These are phyloP conservation scores for Barnettozyma vustinii DNA, from an alignment of 805 yeast species.

Conservation along the genomic window DNA sequence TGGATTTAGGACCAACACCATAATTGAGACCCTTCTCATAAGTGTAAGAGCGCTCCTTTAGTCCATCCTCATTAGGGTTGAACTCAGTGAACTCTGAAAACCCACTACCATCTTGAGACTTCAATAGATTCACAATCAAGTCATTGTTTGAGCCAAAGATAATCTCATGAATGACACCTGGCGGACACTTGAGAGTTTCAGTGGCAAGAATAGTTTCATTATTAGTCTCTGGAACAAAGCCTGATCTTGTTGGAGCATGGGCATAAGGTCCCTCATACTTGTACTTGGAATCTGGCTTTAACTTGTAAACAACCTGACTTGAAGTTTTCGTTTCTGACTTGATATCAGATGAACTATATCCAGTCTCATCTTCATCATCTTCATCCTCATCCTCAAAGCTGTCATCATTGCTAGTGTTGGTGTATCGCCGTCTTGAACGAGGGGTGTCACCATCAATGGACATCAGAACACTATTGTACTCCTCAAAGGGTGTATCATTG, in stretches of 20 bases:
- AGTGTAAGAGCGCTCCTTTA: conserved; percentile 46
- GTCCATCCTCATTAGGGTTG: conserved; percentile 33
- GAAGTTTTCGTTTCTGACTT: conserved; percentile 9
- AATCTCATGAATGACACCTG: conserved; percentile 67
- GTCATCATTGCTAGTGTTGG: conserved; percentile 23
- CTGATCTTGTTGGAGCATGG: conserved; percentile 53
- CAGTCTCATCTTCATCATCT: conserved; percentile 1
- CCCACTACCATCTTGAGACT: conserved; percentile 32
- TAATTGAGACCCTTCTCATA: conserved; percentile 74
- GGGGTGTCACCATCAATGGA: conserved; percentile 39
- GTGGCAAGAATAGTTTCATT: conserved; percentile 50
- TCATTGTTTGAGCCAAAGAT: conserved; percentile 58
- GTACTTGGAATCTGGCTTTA: conserved; percentile 36
- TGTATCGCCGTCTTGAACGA: conserved; percentile 13
- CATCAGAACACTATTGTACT: conserved; percentile 33
- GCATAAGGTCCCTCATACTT: conserved; percentile 57
- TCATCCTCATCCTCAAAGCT: conserved; percentile 17
- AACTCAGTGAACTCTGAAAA: conserved; percentile 31
- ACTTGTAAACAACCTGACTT: conserved; percentile 27
- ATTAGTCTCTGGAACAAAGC: conserved; percentile 37
- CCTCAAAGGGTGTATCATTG: conserved; percentile 16
- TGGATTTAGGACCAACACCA: conserved; percentile 90
- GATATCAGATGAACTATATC: conserved; percentile 2
- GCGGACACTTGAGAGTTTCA: conserved; percentile 57
- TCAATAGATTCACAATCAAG: conserved; percentile 38